Conservation (phyloP, 148 eudicot species). For the Arbutus unedo region DNA sequence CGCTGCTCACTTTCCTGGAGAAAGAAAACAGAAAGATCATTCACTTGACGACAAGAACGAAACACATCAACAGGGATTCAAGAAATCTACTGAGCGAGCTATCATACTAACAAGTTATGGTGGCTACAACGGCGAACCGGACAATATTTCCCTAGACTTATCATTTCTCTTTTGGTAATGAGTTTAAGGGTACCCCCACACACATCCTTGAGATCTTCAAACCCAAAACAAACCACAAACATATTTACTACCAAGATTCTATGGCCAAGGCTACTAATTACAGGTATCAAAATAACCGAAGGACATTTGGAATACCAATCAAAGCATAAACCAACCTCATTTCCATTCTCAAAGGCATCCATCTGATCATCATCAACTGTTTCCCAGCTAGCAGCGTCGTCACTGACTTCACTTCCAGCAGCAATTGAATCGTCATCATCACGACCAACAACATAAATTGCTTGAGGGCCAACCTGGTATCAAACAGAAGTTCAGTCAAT, state of each 20-base stretch:
- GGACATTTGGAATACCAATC: neutral
- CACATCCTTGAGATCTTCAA: neutral
- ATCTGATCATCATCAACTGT: conserved; percentile 83
- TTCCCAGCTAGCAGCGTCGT: conserved; percentile 96
- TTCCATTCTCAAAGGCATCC: conserved; percentile 45
- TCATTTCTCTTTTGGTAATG: neutral
- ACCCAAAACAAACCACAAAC: conserved; percentile 1
- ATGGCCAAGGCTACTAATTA: neutral
- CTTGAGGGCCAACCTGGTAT: conserved; percentile 97
- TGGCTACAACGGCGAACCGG: neutral
- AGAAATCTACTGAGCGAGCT: neutral
- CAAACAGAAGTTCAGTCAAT: conserved; percentile 30
- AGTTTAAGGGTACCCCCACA: neutral
- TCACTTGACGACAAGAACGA: neutral
- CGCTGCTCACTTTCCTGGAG: conserved; percentile 42
- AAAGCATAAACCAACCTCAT: conserved; percentile 42
- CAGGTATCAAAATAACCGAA: neutral
- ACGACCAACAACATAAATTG: conserved; percentile 98
- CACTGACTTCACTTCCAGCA: conserved; percentile 81
- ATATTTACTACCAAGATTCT: neutral
- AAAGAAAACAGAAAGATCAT: neutral
- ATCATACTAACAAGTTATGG: neutral
- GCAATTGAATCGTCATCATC: conserved; percentile 84
- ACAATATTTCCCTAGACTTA: neutral
- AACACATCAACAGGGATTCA: neutral